Evolutionary conservation across 2,329 filamentous ascomycete genomes (phyloP).

Genomic region (Fusarium verrucosum): DNA sequence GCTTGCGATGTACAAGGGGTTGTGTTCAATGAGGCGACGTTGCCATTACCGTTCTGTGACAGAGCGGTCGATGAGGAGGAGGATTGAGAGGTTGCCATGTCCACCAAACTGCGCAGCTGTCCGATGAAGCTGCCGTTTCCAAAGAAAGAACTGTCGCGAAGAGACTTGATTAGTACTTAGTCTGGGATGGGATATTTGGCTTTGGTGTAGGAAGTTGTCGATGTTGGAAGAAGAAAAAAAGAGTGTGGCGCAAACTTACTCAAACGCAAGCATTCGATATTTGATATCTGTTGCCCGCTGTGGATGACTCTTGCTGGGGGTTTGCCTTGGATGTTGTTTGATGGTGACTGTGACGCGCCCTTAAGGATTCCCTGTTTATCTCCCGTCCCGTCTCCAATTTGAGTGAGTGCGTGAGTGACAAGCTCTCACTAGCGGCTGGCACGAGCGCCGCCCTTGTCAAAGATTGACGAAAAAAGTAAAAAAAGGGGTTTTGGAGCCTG

Average conservation of each 20-base stretch:
- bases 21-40: conserved; percentile 25
- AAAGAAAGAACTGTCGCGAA: conserved; percentile 37
- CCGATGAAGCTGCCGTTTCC: conserved; percentile 42
- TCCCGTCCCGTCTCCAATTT: not conserved
- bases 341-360: conserved; percentile 35
- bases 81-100: conserved; percentile 41
- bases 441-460: conserved; percentile 42
- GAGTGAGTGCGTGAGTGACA: too few species aligned
- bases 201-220: conserved; percentile 2
- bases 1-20: conserved; percentile 43
- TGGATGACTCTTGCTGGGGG: conserved; percentile 29
- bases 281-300: conserved; percentile 1
- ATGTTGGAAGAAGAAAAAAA: not conserved
- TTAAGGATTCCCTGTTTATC: conserved; percentile 41
- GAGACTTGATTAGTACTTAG: conserved; percentile 19
- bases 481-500: conserved; percentile 23
- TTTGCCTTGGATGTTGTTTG: conserved; percentile 17
- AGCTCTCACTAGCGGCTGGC: conserved; percentile 42
- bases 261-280: conserved; percentile 43
- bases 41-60: conserved; percentile 6
- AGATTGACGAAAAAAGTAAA: conserved; percentile 36
- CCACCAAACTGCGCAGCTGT: conserved; percentile 45
- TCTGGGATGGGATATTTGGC: not conserved
- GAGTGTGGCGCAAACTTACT: conserved; percentile 38
- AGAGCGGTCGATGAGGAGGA: conserved; percentile 13